Conservation (phyloP, 1,284 basidiomycete species). For the Fomes fomentarius region DNA sequence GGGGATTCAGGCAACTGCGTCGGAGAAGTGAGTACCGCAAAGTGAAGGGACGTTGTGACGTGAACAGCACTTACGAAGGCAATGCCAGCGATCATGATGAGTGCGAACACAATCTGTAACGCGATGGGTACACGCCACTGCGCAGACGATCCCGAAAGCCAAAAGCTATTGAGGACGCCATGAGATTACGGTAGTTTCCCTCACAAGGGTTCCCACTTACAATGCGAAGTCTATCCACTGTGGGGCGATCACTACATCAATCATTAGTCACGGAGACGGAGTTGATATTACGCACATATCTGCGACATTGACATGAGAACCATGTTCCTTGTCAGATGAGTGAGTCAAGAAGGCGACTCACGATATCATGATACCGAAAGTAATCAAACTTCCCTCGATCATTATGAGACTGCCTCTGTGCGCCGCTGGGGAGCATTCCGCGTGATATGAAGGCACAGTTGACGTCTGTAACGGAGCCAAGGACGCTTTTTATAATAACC, state of each 20-base stretch:
- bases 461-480: conserved; percentile 59
- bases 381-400: conserved; percentile 70
- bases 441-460: conserved; percentile 65
- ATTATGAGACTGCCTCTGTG: conserved; percentile 69
- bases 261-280: conserved; percentile 6
- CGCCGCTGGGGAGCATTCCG: conserved; percentile 65
- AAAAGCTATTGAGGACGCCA: conserved; percentile 44
- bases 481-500: too few relatives aligned
- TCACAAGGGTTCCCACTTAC: conserved; percentile 35
- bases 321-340: conserved; percentile 30
- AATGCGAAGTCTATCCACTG: conserved; percentile 67
- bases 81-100: conserved; percentile 62
- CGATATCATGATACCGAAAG: conserved; percentile 73
- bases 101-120: conserved; percentile 65
- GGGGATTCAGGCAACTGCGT: conserved; percentile 72
- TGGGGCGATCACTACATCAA: not conserved
- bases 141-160: conserved; percentile 52
- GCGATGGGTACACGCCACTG: conserved; percentile 76
- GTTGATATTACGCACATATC: conserved; percentile 33
- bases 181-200: not conserved
- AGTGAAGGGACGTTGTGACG: not conserved
- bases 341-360: conserved; percentile 37
- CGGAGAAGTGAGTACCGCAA: not conserved
- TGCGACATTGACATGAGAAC: conserved; percentile 29
- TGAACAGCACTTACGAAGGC: conserved; percentile 49